Evolutionary conservation across 345 rosid species (phyloP).

Genomic region (Brassica rapa): DNA sequence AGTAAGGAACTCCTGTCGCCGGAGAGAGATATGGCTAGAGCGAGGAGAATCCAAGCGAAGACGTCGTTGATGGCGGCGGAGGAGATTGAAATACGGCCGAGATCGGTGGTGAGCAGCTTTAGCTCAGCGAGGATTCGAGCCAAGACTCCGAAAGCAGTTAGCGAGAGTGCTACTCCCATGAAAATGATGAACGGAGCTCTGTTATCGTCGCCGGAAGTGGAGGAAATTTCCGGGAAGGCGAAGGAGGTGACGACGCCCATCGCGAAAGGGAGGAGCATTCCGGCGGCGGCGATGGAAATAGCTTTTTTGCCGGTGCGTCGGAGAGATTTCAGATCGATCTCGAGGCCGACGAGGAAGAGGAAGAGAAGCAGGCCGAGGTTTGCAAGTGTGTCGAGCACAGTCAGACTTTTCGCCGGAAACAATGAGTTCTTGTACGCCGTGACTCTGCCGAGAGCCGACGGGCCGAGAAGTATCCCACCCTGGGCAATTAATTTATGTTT

Average conservation of each 20-base stretch:
- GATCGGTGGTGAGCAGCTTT: conserved; percentile 76
- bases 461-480: conserved; percentile 85
- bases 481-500: neutral
- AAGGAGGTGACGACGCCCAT: conserved; percentile 68
- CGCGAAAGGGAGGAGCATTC: conserved; percentile 61
- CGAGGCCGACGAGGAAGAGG: conserved; percentile 73
- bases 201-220: conserved; percentile 40
- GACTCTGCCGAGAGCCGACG: conserved; percentile 72
- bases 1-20: conserved; percentile 55
- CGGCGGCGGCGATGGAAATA: conserved; percentile 62
- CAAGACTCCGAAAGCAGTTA: conserved; percentile 81
- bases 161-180: conserved; percentile 86
- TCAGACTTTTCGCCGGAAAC: conserved; percentile 58
- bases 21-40: conserved; percentile 73
- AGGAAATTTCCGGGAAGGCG: conserved; percentile 43
- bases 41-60: conserved; percentile 82
- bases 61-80: conserved; percentile 83
- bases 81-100: conserved; percentile 76
- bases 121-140: conserved; percentile 88
- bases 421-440: conserved; percentile 44
- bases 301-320: conserved; percentile 64
- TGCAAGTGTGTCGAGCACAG: conserved; percentile 77
- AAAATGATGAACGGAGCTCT: conserved; percentile 63
- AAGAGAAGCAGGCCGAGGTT: conserved; percentile 81
- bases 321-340: conserved; percentile 55